These are phyloP conservation scores for Botrytis fragariae DNA, from an alignment of 2,329 filamentous ascomycete species.

Conservation along the genomic window DNA sequence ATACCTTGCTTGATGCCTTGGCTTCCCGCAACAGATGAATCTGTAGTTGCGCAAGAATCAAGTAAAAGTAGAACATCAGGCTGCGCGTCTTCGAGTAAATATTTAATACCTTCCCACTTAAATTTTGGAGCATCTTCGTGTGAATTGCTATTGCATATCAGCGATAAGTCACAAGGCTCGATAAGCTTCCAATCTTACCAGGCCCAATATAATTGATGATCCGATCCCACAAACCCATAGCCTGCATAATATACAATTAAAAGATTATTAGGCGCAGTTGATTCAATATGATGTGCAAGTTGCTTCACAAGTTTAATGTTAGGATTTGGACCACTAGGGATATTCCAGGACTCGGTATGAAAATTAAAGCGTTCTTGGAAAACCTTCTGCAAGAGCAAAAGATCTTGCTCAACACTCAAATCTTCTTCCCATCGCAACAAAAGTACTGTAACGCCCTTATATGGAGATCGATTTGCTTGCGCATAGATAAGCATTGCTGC, in stretches of 20 bases:
- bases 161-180: conserved; percentile 34
- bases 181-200: conserved; percentile 49
- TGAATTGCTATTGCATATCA: conserved; percentile 51
- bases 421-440: conserved; percentile 64
- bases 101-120: conserved; percentile 62
- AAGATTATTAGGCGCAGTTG: conserved; percentile 56
- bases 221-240: conserved; percentile 55
- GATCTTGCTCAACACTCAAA: conserved; percentile 50
- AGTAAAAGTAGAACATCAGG: conserved; percentile 62
- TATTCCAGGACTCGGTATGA: conserved; percentile 58
- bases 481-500: conserved; percentile 65
- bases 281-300: conserved; percentile 59
- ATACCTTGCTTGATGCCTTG: conserved; percentile 62
- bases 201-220: conserved; percentile 65
- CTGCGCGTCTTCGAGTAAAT: conserved; percentile 59
- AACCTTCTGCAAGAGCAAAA: conserved; percentile 54
- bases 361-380: conserved; percentile 61
- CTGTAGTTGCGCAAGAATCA: conserved; percentile 58
- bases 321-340: conserved; percentile 58
- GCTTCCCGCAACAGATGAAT: conserved; percentile 50
- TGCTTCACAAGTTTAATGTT: conserved; percentile 60
- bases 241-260: conserved; percentile 65
- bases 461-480: conserved; percentile 57
- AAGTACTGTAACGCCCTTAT: conserved; percentile 58
- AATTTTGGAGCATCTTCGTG: conserved; percentile 58